Conservation (phyloP, 805 yeast genomes). For the Schwanniomyces polymorphus region DNA sequence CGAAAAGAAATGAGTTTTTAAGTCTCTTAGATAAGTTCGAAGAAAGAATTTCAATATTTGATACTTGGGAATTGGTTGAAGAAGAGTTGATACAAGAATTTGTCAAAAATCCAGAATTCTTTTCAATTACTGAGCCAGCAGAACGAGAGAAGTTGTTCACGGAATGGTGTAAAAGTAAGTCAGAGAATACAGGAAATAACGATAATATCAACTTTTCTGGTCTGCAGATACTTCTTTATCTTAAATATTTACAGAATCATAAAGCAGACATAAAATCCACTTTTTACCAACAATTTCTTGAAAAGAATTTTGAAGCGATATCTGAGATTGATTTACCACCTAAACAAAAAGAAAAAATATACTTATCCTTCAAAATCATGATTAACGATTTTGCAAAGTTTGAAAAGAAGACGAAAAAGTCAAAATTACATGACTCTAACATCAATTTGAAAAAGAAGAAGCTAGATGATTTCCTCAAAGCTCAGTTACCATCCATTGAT, state of each 20-base stretch:
- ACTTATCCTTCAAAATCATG: constrained; percentile 25
- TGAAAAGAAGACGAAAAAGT: constrained; percentile 25
- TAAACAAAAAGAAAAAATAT: constrained; percentile 21
- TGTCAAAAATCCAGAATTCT: constrained; percentile 26
- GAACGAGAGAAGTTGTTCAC: constrained; percentile 22
- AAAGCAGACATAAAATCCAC: constrained; percentile 27
- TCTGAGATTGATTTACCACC: constrained; percentile 11
- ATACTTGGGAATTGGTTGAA: constrained; percentile 39
- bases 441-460: constrained; percentile 31
- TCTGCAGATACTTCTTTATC: constrained; percentile 18
- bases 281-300: constrained; percentile 27
- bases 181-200: constrained; percentile 1
- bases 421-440: constrained; percentile 6
- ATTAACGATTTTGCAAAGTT: constrained; percentile 25
- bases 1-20: constrained; percentile 16
- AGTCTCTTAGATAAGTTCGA: constrained; percentile 23
- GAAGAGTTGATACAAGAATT: constrained; percentile 32
- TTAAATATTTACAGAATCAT: constrained; percentile 24
- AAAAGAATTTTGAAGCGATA: constrained; percentile 12
- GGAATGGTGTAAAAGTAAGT: constrained; percentile 20
- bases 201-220: constrained; percentile 14
- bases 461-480: constrained; percentile 20
- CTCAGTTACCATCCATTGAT: not conserved
- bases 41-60: constrained; percentile 27
- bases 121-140: constrained; percentile 15